Evolutionary conservation across 2,329 filamentous ascomycete species (phyloP), one percentile per base, ranked within the genome.

Genomic region (Penicillium polonicum): DNA sequence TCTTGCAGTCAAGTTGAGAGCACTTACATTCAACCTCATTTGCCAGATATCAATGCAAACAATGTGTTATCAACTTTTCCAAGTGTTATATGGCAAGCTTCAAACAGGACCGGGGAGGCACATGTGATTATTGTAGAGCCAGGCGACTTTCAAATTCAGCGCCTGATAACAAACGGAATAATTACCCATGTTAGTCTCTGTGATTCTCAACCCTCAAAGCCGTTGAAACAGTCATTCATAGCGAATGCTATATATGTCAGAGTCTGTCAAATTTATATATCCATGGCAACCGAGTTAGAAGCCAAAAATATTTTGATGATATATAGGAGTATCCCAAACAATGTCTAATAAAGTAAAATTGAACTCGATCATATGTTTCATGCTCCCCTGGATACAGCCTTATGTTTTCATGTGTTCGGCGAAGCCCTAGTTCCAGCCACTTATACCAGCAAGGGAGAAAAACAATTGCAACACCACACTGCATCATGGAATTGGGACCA

Each of bases 361-460:
- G 23, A n/a, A 23, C 39, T 29, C 15, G n/a, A 35, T 35, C 21
- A 52, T 44, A 6, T 33, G 25, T 57, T 53, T 42, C 49, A 48
- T 36, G 8, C 10, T 39, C 29, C 21, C 48, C 44, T 57, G 19
- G 19, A 36, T 48, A 49, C 57, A 57, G 55, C 59, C 62, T 62
- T 55, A 33, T 58, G 56, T 62, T 64, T 63, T 66, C 54, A 51
- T 51, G 33, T 57, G 41, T 44, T 51, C 19, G 10, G 36, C 33
- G 42, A 48, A 43, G 27, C 44, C 23, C 33, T 57, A 48, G 45
- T 44, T 55, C 60, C 64, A 65, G 62, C 64, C 64, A 59, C 59
- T n/a, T 39, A 48, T 23, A 35, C 55, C 60, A 60, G 64, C 62
- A 66, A 66, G 62, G 64, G 62, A 58, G 49, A 42, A 33, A 43